These are phyloP conservation scores for Aechmea fasciata DNA, from an alignment of 176 grass and related monocot species.

Conservation along the genomic window DNA sequence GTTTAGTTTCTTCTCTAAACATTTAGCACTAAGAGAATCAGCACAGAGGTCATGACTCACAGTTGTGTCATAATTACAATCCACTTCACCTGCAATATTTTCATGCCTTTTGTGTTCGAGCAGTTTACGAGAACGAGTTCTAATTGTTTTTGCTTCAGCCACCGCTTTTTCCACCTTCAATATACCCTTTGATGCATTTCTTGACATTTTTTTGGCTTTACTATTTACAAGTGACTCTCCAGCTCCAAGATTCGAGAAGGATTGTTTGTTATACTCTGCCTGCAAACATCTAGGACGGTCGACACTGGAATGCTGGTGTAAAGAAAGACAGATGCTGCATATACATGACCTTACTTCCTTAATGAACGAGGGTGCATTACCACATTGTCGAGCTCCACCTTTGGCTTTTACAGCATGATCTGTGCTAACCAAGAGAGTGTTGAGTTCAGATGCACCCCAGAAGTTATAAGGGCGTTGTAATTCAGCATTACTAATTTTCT, in stretches of 20 bases:
- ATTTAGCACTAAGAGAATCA: constrained; percentile 16
- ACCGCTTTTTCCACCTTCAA: constrained; percentile 25
- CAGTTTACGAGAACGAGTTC: constrained; percentile 27
- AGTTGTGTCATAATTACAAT: constrained; percentile 14
- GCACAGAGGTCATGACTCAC: constrained; percentile 1
- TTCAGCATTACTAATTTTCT: constrained; percentile 39
- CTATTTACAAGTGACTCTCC: constrained; percentile 16
- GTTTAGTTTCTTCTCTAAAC: background rate
- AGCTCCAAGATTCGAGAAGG: constrained; percentile 15
- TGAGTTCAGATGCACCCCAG: constrained; percentile 12
- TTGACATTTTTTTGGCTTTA: constrained; percentile 27
- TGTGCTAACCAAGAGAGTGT: background rate
- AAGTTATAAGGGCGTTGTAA: constrained; percentile 19
- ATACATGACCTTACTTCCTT: constrained; percentile 21
- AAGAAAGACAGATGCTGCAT: constrained; percentile 30
- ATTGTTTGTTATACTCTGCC: constrained; percentile 12
- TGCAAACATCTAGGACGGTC: background rate
- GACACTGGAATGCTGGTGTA: constrained; percentile 14
- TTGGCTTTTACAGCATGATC: constrained; percentile 14
- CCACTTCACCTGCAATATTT: constrained; percentile 20
- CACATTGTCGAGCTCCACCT: background rate
- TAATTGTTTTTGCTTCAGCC: constrained; percentile 17
- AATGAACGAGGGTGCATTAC: constrained; percentile 9
- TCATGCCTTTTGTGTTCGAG: constrained; percentile 13
- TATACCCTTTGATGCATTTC: constrained; percentile 21